These are phyloP conservation scores for Talaromyces nanjingensis DNA, from an alignment of 495 filamentous ascomycete species.

Conservation along the genomic window DNA sequence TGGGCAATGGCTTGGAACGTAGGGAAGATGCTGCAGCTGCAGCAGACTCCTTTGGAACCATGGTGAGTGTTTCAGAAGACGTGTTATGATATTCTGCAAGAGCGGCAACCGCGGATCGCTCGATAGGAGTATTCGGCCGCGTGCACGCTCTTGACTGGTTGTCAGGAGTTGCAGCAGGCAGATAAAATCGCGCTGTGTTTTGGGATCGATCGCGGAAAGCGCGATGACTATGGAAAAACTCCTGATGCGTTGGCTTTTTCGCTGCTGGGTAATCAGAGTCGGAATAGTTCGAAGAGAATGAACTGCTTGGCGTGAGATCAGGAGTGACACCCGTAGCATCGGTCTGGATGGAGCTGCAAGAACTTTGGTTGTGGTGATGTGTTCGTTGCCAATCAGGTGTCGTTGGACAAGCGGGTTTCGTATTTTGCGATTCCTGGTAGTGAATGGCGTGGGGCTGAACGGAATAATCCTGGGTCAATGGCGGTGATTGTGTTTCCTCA, in stretches of 20 bases:
- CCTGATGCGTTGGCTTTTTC: constrained; percentile 24
- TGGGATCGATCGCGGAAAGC: constrained; percentile 14
- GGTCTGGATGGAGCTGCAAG: constrained; percentile 32
- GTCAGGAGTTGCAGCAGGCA: constrained; percentile 26
- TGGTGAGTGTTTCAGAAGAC: constrained; percentile 28
- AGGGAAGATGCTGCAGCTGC: constrained; percentile 17
- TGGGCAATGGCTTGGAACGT: constrained; percentile 31
- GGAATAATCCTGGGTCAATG: background rate
- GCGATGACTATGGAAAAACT: constrained; percentile 17
- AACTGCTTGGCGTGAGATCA: constrained; percentile 39
- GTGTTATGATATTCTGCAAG: constrained; percentile 15
- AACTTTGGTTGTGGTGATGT: constrained; percentile 24
- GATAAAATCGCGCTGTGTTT: constrained; percentile 19
- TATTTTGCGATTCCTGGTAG: background rate
- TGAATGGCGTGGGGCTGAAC: background rate
- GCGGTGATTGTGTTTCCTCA: background rate
- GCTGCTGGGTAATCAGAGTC: constrained; percentile 23
- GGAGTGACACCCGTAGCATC: constrained; percentile 23
- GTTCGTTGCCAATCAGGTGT: constrained; percentile 21
- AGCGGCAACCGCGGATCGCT: constrained; percentile 22
- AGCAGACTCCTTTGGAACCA: constrained; percentile 21
- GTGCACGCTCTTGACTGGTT: constrained; percentile 18
- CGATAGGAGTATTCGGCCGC: constrained; percentile 25
- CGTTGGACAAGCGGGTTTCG: constrained; percentile 14
- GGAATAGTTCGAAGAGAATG: constrained; percentile 38